These are phyloP conservation scores for Mortierella sp. DNA, from an alignment of 371 early-diverging fungal genomes.

Conservation along the genomic window DNA sequence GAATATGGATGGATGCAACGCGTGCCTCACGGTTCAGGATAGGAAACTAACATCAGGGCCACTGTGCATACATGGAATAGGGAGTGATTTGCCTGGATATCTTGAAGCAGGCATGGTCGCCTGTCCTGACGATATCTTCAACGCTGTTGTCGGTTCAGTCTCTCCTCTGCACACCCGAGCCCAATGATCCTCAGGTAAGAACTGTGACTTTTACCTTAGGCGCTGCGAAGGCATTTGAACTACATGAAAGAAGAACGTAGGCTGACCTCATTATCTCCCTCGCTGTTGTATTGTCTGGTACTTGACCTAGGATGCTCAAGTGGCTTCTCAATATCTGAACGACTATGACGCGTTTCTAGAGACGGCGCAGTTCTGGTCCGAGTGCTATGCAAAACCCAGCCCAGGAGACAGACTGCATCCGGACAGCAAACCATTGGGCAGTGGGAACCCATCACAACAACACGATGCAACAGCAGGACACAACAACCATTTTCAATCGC, in stretches of 20 bases:
- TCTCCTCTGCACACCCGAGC: constrained; percentile 66
- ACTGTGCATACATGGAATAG: constrained; percentile 26
- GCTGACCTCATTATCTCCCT: background rate
- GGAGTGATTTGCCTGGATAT: constrained; percentile 68
- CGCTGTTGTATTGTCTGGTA: background rate
- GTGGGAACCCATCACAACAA: background rate
- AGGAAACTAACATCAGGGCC: background rate
- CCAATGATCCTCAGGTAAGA: constrained; percentile 65
- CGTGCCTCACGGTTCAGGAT: too few species aligned
- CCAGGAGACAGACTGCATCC: constrained; percentile 20
- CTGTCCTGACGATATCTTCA: constrained; percentile 61
- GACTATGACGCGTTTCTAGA: constrained; percentile 44
- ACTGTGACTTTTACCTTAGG: background rate
- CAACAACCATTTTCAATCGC: constrained; percentile 11
- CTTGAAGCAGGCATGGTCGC: constrained; percentile 68
- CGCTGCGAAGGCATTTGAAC: background rate
- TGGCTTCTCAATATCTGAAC: constrained; percentile 58
- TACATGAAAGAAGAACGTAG: background rate
- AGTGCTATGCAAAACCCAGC: constrained; percentile 57
- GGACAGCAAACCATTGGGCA: constrained; percentile 7
- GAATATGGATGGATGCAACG: background rate
- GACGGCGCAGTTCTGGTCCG: constrained; percentile 60
- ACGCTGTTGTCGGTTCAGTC: constrained; percentile 65
- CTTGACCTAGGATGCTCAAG: constrained; percentile 57
- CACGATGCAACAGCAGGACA: background rate